Conservation (phyloP, 495 filamentous ascomycete genomes). For the Neurospora tetraspora region DNA sequence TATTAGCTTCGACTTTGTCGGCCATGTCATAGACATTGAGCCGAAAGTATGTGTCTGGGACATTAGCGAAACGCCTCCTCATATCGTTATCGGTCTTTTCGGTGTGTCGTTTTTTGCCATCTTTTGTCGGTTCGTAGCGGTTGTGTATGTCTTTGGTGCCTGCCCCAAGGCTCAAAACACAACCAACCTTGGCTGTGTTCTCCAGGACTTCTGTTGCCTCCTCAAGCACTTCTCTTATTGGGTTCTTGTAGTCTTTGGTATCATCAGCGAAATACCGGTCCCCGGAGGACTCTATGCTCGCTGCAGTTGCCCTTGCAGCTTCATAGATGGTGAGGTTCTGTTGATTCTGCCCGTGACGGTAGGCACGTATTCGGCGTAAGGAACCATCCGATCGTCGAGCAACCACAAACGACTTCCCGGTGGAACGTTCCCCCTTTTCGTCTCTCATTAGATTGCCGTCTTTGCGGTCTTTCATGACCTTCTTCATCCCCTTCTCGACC, state of each 20-base stretch:
- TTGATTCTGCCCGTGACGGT: neutral
- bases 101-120: neutral
- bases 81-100: neutral
- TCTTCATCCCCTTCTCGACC: neutral
- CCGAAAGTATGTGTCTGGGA: neutral
- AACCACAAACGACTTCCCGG: neutral
- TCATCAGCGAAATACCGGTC: neutral
- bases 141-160: neutral
- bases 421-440: neutral
- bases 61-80: neutral
- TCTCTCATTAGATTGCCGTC: neutral
- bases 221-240: neutral
- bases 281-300: neutral
- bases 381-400: neutral
- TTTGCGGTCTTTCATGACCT: neutral
- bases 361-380: neutral
- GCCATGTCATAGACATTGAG: neutral
- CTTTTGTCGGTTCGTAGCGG: neutral
- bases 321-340: neutral
- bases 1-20: neutral
- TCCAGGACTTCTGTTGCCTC: neutral
- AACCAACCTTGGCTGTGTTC: neutral
- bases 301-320: neutral
- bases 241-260: neutral
- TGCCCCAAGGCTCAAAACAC: neutral